Conservation (phyloP, 2,329 filamentous ascomycete species). For the Gaeumannomyces sp. region DNA sequence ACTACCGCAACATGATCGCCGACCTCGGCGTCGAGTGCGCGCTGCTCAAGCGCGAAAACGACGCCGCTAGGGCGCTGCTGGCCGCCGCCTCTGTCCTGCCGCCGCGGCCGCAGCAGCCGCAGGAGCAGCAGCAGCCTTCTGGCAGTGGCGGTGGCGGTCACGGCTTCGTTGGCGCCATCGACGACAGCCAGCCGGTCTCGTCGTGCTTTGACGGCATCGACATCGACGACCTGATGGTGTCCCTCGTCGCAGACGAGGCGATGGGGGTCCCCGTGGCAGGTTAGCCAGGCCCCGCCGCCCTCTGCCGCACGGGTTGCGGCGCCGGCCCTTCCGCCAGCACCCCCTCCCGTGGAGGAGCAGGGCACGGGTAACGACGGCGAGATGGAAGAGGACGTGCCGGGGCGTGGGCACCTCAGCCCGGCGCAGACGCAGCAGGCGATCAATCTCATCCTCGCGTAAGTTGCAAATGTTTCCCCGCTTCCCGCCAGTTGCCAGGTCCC, state of each 20-base stretch:
- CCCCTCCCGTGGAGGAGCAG: background rate
- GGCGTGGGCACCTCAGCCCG: slow-evolving; percentile 22
- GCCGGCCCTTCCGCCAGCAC: too few relatives aligned
- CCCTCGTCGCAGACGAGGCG: slow-evolving; percentile 33
- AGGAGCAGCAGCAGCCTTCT: slow-evolving; percentile 7
- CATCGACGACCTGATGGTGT: slow-evolving; percentile 32
- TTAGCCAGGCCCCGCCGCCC: background rate
- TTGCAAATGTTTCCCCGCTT: background rate
- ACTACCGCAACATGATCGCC: slow-evolving; percentile 41
- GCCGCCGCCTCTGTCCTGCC: slow-evolving; percentile 10
- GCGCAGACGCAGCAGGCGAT: slow-evolving; percentile 39
- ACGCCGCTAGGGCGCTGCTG: slow-evolving; percentile 32
- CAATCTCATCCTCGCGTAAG: slow-evolving; percentile 49
- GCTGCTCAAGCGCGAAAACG: slow-evolving; percentile 36
- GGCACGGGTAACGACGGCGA: background rate
- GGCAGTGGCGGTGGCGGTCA: background rate
- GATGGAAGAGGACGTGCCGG: slow-evolving; percentile 14
- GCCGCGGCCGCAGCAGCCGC: slow-evolving; percentile 11
- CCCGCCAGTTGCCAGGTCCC: too few relatives aligned
- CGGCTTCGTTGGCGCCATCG: background rate
- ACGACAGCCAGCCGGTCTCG: slow-evolving; percentile 3
- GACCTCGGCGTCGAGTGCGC: slow-evolving; percentile 32
- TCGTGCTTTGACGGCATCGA: slow-evolving; percentile 28
- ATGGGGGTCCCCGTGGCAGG: slow-evolving; percentile 25
- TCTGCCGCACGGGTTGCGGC: too few relatives aligned